A percentile compares a stretch with the other conserved stretches of the same genome.
Conservation (phyloP, 345 rosid genomes). For the Aurinia saxatilis region DNA sequence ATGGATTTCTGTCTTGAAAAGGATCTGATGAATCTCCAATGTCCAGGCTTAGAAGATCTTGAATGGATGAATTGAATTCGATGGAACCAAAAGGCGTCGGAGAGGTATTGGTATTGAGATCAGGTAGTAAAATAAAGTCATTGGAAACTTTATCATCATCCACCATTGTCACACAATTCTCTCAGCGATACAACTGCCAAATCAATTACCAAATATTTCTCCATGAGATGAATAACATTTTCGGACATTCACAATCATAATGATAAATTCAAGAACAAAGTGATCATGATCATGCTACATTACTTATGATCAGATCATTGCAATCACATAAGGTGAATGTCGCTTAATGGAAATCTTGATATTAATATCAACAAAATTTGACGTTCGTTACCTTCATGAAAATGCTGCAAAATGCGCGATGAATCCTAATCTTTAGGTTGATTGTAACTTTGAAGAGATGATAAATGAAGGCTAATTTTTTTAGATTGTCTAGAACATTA, state of each 20-base stretch:
- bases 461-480: neutral
- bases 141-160: constrained; percentile 21
- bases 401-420: neutral
- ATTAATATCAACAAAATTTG: neutral
- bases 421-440: neutral
- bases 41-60: constrained; percentile 20
- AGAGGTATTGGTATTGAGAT: neutral
- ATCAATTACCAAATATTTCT: neutral
- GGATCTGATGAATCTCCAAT: constrained; percentile 7
- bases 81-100: neutral
- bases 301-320: neutral
- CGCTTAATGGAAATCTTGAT: neutral
- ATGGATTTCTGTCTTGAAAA: constrained; percentile 13
- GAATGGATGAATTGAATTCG: constrained; percentile 13
- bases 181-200: neutral
- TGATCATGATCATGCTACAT: neutral
- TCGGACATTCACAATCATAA: neutral
- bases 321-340: neutral
- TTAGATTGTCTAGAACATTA: too few relatives aligned
- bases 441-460: too few relatives aligned
- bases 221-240: too few relatives aligned
- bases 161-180: neutral
- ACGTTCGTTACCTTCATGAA: constrained; percentile 16
- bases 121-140: constrained; percentile 11
- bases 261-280: neutral